Conservation (phyloP, 1,284 basidiomycete genomes). For the Cutaneotrichosporon sp. region DNA sequence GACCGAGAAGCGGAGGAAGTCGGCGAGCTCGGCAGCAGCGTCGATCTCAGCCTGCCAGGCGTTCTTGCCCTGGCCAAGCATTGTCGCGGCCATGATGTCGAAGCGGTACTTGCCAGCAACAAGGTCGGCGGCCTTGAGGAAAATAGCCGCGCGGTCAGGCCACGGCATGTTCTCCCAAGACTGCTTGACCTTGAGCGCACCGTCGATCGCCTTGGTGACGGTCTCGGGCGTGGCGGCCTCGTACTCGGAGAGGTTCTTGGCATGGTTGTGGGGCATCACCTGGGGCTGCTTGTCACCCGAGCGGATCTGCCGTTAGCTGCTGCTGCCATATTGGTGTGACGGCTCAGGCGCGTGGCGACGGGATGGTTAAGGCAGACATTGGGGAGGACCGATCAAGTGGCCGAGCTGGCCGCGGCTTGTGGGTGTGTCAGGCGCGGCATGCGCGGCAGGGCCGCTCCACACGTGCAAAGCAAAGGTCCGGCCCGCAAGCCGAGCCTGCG, state of each 20-base stretch:
- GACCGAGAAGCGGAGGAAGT: slow-evolving; percentile 95
- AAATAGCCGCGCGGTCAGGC: slow-evolving; percentile 94
- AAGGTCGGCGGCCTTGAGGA: slow-evolving; percentile 93
- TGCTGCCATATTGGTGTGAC: too few relatives aligned
- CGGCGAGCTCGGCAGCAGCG: slow-evolving; percentile 89
- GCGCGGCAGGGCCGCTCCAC: too few relatives aligned
- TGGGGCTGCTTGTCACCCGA: slow-evolving; percentile 77
- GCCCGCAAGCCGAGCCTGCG: too few relatives aligned
- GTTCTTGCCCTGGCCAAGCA: slow-evolving; percentile 98
- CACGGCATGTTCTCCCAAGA: slow-evolving; percentile 93
- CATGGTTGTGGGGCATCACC: slow-evolving; percentile 75
- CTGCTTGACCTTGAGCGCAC: slow-evolving; percentile 76
- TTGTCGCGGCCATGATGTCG: slow-evolving; percentile 91
- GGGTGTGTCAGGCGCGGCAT: too few relatives aligned
- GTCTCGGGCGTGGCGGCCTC: slow-evolving; percentile 79
- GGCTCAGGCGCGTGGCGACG: background rate
- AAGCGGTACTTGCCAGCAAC: slow-evolving; percentile 90
- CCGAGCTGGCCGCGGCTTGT: too few relatives aligned
- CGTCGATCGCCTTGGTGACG: slow-evolving; percentile 75
- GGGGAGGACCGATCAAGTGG: too few relatives aligned
- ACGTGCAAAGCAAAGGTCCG: too few relatives aligned
- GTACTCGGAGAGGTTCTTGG: slow-evolving; percentile 73
- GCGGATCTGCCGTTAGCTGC: slow-evolving; percentile 57
- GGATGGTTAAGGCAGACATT: background rate
- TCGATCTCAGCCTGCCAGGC: slow-evolving; percentile 99